Conservation (phyloP, 352 stramenopile genomes). For the Globisporangium orthogonon region DNA sequence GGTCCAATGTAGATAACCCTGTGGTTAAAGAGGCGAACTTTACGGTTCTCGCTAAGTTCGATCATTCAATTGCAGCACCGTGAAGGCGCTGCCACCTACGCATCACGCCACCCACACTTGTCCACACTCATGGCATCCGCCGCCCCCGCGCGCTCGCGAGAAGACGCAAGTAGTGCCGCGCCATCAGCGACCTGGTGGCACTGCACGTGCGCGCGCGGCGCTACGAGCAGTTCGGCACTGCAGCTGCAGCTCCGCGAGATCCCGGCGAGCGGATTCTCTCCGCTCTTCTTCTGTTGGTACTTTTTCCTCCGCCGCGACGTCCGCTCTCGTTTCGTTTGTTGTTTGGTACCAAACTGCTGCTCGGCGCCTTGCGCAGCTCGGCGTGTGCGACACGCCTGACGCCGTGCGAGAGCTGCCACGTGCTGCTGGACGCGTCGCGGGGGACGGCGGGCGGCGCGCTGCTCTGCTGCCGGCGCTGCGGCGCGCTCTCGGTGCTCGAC, state of each 20-base stretch:
- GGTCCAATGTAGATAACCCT: too few relatives aligned
- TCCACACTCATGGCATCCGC: too few relatives aligned
- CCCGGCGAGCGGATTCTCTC: slow-evolving; percentile 4
- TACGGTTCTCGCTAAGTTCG: too few relatives aligned
- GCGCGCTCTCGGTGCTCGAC: slow-evolving; percentile 22
- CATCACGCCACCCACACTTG: too few relatives aligned
- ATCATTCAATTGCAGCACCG: too few relatives aligned
- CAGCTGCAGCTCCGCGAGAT: slow-evolving; percentile 8
- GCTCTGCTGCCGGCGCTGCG: slow-evolving; percentile 22
- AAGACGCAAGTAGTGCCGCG: not conserved
- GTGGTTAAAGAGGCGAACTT: too few relatives aligned
- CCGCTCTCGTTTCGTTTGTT: too few relatives aligned
- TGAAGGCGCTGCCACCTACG: too few relatives aligned
- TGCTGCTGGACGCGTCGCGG: slow-evolving; percentile 12
- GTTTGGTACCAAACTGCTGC: too few relatives aligned
- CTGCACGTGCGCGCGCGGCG: not conserved
- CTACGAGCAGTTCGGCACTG: not conserved
- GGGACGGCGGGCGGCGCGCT: slow-evolving; percentile 16
- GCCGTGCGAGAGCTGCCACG: slow-evolving; percentile 23
- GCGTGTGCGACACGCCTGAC: slow-evolving; percentile 15
- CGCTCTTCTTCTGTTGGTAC: slow-evolving; percentile 19
- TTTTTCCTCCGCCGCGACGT: not conserved
- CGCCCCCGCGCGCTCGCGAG: too few relatives aligned
- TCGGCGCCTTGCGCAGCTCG: slow-evolving; percentile 4
- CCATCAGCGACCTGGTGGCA: not conserved